Base-by-base conservation (phyloP, 306 rosid genomes). In the Quercus agrifolia region DNA sequence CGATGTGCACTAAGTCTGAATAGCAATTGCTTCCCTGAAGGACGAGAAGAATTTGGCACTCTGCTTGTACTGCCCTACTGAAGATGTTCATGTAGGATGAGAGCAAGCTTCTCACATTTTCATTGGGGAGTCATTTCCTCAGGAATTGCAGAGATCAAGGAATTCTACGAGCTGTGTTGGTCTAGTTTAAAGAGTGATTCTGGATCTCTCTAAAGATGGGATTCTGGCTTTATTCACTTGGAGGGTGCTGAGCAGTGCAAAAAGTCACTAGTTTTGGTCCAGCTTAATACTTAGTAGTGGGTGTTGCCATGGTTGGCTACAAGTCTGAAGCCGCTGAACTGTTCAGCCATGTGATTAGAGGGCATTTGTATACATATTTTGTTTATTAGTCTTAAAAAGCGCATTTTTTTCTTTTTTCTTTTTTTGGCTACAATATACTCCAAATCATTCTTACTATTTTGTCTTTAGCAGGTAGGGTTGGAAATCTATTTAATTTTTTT, bases 11-110 rank as follows among this genome's bases (percentile, higher is more conserved):
- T 0, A 44, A 72, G 70, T 71, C 59, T 76, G 78, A 57, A 59
- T 62, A 56, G 21, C 56, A 82, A 55, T 28, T 33, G 64, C 19
- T 70, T 28, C 69, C 28, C 31, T 59, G 38, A 74, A 79, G 78
- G 31, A n/a, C 51, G 62, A 15, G 11, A 13, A 61, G 64, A 31
- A 17, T 31, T 67, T 18, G 72, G 72, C 11, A 59, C 14, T 84
- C 67, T 69, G 59, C 75, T 59, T 64, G 62, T 54, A 17, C 55
- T 46, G 18, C 74, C 8, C 41, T 61, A 17, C 14, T 41, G 59
- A 49, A 73, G 77, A 74, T 75, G 30, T 52, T 61, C 70, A n/a
- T 12, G 30, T 52, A 63, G 56, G 5, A 18, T 49, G 20, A 67
- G 52, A 35, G 72, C 17, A 73, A 73, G 74, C 77, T 5, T 5